Evolutionary conservation across 257 asterid genomes (phyloP).

Genomic region (Leptodermis oblonga): DNA sequence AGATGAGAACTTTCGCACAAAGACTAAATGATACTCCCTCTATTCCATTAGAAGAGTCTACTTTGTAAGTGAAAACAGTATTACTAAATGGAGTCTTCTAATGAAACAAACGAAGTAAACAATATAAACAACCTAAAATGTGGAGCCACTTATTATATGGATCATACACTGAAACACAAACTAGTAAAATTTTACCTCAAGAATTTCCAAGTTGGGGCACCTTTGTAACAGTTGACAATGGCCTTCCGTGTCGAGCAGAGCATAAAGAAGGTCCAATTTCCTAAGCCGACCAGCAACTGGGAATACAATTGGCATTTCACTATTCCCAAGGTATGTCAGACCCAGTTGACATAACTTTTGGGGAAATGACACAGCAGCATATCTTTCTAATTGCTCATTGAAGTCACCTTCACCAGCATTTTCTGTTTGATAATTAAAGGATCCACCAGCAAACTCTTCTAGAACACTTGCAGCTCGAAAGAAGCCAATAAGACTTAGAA

Average conservation of each 20-base stretch:
- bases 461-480: slow-evolving; percentile 49
- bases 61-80: too few species aligned
- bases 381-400: slow-evolving; percentile 44
- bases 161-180: background rate
- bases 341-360: slow-evolving; percentile 50
- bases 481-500: slow-evolving; percentile 46
- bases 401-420: slow-evolving; percentile 43
- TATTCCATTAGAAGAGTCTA: too few species aligned
- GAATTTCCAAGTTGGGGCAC: slow-evolving; percentile 78
- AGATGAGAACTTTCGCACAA: background rate
- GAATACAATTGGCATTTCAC: slow-evolving; percentile 56
- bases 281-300: slow-evolving; percentile 59
- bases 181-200: slow-evolving; percentile 47
- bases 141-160: too few species aligned
- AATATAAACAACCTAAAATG: background rate
- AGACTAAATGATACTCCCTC: too few species aligned
- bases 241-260: slow-evolving; percentile 80
- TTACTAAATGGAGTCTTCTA: too few species aligned
- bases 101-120: background rate
- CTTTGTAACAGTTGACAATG: slow-evolving; percentile 57
- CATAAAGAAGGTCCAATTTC: slow-evolving; percentile 79
- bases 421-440: slow-evolving; percentile 46
- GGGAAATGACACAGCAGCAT: slow-evolving; percentile 44
- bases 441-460: slow-evolving; percentile 86
- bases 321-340: slow-evolving; percentile 56